Conservation (phyloP, 495 filamentous ascomycete genomes). For the Daldinia bambusicola region DNA sequence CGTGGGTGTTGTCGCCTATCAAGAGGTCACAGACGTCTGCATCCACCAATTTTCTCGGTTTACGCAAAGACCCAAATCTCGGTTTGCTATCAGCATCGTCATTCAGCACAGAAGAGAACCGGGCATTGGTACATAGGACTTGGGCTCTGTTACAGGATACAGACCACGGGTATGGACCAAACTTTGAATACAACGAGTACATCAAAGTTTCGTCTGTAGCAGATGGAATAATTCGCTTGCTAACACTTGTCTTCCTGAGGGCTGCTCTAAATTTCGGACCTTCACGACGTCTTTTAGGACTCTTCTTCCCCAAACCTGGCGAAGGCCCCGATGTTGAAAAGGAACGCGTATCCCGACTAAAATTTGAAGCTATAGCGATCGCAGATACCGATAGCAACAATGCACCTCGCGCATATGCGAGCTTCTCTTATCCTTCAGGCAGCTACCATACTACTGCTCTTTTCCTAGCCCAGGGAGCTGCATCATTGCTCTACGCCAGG, state of each 20-base stretch:
- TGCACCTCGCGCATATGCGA: constrained; percentile 26
- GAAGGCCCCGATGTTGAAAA: constrained; percentile 36
- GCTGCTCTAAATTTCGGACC: neutral
- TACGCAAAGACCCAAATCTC: constrained; percentile 25
- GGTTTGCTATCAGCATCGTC: constrained; percentile 32
- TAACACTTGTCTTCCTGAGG: constrained; percentile 3
- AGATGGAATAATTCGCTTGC: constrained; percentile 13
- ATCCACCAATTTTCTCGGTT: constrained; percentile 20
- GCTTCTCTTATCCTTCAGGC: constrained; percentile 35
- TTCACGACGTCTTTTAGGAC: constrained; percentile 4
- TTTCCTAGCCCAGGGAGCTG: constrained; percentile 27
- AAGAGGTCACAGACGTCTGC: constrained; percentile 6
- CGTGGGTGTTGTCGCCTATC: constrained; percentile 25
- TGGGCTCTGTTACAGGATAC: constrained; percentile 34
- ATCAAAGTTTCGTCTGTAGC: constrained; percentile 23
- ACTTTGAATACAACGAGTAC: constrained; percentile 37
- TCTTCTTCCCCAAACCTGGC: constrained; percentile 24
- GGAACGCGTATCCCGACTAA: constrained; percentile 17
- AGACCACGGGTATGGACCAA: constrained; percentile 22
- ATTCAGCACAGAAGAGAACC: constrained; percentile 18
- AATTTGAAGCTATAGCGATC: constrained; percentile 36
- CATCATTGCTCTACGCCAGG: constrained; percentile 34
- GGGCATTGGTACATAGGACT: constrained; percentile 38
- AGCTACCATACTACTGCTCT: constrained; percentile 24
- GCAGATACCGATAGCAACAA: constrained; percentile 9